Evolutionary conservation across 1,284 basidiomycete genomes (phyloP).

Genomic region (Rhodotorula sp.): DNA sequence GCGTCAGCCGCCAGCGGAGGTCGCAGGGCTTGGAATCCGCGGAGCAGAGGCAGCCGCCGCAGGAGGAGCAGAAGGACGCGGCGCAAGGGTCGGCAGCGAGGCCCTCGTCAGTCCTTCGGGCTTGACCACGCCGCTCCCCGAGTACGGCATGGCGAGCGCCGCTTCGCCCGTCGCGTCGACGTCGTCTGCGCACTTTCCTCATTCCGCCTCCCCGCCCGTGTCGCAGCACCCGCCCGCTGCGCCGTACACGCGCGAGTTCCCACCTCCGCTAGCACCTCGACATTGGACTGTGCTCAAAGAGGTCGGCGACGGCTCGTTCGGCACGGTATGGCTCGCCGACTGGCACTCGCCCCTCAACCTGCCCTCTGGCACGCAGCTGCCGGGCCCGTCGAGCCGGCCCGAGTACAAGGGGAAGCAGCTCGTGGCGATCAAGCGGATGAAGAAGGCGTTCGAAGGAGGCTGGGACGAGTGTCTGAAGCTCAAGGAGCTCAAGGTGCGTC

Average conservation of each 20-base stretch:
- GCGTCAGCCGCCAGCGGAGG: too few species aligned
- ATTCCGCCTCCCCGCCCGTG: not conserved
- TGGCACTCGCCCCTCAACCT: conserved; percentile 91
- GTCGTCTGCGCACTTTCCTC: not conserved
- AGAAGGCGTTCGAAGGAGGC: conserved; percentile 92
- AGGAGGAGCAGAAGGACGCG: too few species aligned
- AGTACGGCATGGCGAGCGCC: conserved; percentile 1
- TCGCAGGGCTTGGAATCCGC: too few species aligned
- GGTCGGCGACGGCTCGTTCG: conserved; percentile 94
- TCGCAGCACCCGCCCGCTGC: not conserved
- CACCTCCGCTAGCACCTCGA: conserved; percentile 48
- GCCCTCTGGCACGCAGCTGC: conserved; percentile 63
- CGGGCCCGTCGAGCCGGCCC: conserved; percentile 70
- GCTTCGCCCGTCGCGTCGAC: not conserved
- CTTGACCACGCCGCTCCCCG: not conserved
- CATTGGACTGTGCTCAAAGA: conserved; percentile 69
- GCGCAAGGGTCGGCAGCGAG: too few species aligned
- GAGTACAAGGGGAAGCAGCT: conserved; percentile 93
- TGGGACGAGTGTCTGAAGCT: conserved; percentile 96
- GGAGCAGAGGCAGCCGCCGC: too few species aligned
- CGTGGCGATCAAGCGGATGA: conserved; percentile 98
- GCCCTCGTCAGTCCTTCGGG: not conserved
- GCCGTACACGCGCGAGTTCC: conserved; percentile 22
- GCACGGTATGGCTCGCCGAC: conserved; percentile 97
- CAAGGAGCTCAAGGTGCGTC: conserved; percentile 87